phyloP scores from a whole-genome alignment of 805 yeast species.

The Starmerella apis region DNA sequence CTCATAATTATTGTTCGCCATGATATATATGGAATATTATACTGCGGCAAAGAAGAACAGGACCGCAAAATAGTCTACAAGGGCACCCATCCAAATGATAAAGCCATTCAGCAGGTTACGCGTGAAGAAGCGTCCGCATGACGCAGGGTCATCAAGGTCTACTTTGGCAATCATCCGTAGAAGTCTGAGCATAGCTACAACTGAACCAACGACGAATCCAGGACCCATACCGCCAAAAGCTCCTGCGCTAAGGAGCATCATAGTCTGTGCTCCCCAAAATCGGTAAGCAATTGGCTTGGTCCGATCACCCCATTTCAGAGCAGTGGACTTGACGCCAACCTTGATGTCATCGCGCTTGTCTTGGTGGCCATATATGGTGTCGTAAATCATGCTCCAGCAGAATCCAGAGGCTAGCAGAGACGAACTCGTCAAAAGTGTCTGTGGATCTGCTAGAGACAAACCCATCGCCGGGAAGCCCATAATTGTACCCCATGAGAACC shows the following conservation, averaged over 20 bases:
- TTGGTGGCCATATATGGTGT: slow-evolving; percentile 95
- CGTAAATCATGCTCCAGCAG: slow-evolving; percentile 92
- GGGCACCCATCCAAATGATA: slow-evolving; percentile 31
- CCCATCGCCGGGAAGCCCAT: slow-evolving; percentile 96
- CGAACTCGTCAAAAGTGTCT: slow-evolving; percentile 34
- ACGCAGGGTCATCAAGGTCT: slow-evolving; percentile 63
- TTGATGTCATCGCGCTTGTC: slow-evolving; percentile 78
- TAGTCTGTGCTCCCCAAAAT: slow-evolving; percentile 58
- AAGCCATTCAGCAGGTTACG: slow-evolving; percentile 60
- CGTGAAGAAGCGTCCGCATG: slow-evolving; percentile 74
- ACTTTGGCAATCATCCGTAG: slow-evolving; percentile 60
- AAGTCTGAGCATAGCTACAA: slow-evolving; percentile 59
- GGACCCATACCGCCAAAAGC: slow-evolving; percentile 73
- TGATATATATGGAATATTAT: too few species aligned
- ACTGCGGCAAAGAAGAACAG: neutral
- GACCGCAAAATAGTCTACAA: slow-evolving; percentile 32
- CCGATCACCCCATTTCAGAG: slow-evolving; percentile 81
- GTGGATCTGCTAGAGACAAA: slow-evolving; percentile 62
- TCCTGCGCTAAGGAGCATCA: slow-evolving; percentile 57
- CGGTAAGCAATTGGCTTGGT: slow-evolving; percentile 61
- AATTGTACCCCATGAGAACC: slow-evolving; percentile 91
- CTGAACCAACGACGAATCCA: slow-evolving; percentile 57
- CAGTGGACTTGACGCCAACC: slow-evolving; percentile 93
- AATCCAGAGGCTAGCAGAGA: slow-evolving; percentile 69
- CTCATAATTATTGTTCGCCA: too few species aligned